Conservation (phyloP, 1,284 basidiomycete species). For the Earliella scabrosa region DNA sequence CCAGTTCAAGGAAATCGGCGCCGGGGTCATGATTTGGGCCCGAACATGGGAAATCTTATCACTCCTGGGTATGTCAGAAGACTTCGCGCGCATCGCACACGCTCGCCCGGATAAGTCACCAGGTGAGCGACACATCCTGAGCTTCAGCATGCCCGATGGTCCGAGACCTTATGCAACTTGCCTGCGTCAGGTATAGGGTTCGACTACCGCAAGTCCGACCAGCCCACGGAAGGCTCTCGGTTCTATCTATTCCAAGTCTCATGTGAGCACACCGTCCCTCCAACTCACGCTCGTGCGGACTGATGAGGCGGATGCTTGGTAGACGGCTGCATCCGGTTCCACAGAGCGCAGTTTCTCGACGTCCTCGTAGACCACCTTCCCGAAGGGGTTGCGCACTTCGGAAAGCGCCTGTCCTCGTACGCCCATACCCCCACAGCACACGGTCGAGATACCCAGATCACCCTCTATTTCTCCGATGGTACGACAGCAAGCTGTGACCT, state of each 20-base stretch:
- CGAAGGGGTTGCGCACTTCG: constrained; percentile 43
- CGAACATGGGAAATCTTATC: constrained; percentile 48
- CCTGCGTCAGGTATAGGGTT: constrained; percentile 42
- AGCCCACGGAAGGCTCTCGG: constrained; percentile 40
- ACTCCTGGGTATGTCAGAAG: constrained; percentile 41
- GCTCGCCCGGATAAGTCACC: constrained; percentile 43
- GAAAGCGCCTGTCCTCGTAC: constrained; percentile 44
- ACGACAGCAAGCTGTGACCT: constrained; percentile 45
- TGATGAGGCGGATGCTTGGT: too few species aligned
- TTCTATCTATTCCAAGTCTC: constrained; percentile 44
- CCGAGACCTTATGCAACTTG: not conserved
- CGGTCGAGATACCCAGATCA: not conserved
- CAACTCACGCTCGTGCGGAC: too few species aligned
- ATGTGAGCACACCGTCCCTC: constrained; percentile 36
- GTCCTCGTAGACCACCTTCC: constrained; percentile 47
- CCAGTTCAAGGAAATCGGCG: constrained; percentile 53
- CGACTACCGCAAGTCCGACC: constrained; percentile 48
- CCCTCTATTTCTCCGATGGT: constrained; percentile 43
- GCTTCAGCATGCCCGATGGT: not conserved
- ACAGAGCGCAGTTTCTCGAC: constrained; percentile 52
- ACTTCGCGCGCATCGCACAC: constrained; percentile 47
- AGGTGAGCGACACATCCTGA: constrained; percentile 28
- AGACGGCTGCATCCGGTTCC: constrained; percentile 48
- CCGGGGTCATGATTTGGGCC: constrained; percentile 52
- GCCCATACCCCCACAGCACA: constrained; percentile 7